Conservation (phyloP, 139 green algal species). For the Chlamydomonas applanata region DNA sequence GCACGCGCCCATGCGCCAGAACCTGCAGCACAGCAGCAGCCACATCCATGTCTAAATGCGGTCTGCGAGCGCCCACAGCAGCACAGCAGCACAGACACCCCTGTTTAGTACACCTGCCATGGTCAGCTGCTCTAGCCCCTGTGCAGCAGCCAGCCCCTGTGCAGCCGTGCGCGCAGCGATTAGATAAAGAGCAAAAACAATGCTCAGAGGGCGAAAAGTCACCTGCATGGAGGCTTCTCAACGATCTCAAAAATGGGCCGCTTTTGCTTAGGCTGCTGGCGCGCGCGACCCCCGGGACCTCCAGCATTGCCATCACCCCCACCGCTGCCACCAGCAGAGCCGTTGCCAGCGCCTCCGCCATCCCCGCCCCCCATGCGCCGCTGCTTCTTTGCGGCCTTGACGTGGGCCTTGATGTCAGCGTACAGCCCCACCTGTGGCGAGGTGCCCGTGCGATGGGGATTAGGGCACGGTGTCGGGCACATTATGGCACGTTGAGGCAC, state of each 20-base stretch:
- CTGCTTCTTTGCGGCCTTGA: slow-evolving; percentile 2
- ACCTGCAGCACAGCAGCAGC: background rate
- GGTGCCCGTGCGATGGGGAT: too few relatives aligned
- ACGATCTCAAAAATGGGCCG: background rate
- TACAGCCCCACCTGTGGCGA: slow-evolving; percentile 16
- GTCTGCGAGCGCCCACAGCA: background rate
- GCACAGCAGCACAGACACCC: background rate
- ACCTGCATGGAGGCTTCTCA: background rate
- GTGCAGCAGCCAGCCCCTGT: too few relatives aligned
- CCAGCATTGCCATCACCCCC: too few relatives aligned
- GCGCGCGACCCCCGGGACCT: background rate
- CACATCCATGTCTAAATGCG: background rate
- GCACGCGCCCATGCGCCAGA: background rate
- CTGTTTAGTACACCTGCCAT: too few relatives aligned
- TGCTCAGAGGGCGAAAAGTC: too few relatives aligned
- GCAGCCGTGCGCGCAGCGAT: too few relatives aligned
- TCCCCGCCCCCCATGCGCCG: background rate
- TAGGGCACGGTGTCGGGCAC: too few relatives aligned
- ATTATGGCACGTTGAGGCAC: too few relatives aligned
- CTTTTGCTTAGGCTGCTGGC: background rate
- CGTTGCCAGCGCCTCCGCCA: background rate
- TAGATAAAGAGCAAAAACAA: too few relatives aligned
- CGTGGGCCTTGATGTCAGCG: slow-evolving; percentile 11
- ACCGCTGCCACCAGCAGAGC: too few relatives aligned
- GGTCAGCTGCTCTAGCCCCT: too few relatives aligned